Conservation (phyloP, 1,139 yeast genomes). For the Arxiozyma slooffiae region DNA sequence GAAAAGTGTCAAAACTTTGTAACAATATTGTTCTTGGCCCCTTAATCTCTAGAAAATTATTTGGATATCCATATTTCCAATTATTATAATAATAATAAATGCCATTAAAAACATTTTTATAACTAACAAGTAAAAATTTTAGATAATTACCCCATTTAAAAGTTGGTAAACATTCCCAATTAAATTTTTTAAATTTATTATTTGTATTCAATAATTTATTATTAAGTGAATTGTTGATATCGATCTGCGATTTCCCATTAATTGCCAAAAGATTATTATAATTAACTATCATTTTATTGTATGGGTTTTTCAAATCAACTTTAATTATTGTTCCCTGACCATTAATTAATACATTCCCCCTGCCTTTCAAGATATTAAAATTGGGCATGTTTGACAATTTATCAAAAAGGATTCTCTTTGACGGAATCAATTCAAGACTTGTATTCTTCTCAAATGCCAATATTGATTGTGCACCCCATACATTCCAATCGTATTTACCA, state of each 20-base stretch:
- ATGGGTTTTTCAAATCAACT: slow-evolving; percentile 19
- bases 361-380: slow-evolving; percentile 23
- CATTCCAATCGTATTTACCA: slow-evolving; percentile 29
- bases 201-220: not conserved
- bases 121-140: slow-evolving; percentile 3
- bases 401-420: not conserved
- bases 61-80: slow-evolving; percentile 11
- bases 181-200: not conserved
- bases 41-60: slow-evolving; percentile 19
- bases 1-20: slow-evolving; percentile 15
- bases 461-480: slow-evolving; percentile 25
- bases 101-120: slow-evolving; percentile 3
- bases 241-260: slow-evolving; percentile 23
- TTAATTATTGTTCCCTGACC: slow-evolving; percentile 27
- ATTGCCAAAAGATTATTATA: slow-evolving; percentile 26
- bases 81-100: slow-evolving; percentile 10
- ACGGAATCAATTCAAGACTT: slow-evolving; percentile 13
- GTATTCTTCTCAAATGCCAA: slow-evolving; percentile 28
- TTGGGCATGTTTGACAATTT: slow-evolving; percentile 5
- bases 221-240: slow-evolving; percentile 17
- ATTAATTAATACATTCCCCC: slow-evolving; percentile 28
- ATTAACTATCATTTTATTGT: slow-evolving; percentile 25
- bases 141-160: slow-evolving; percentile 3
- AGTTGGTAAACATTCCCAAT: not conserved
- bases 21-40: slow-evolving; percentile 30